Conservation (phyloP, 2,329 filamentous ascomycete genomes). For the Ceratocystis cubensis region DNA sequence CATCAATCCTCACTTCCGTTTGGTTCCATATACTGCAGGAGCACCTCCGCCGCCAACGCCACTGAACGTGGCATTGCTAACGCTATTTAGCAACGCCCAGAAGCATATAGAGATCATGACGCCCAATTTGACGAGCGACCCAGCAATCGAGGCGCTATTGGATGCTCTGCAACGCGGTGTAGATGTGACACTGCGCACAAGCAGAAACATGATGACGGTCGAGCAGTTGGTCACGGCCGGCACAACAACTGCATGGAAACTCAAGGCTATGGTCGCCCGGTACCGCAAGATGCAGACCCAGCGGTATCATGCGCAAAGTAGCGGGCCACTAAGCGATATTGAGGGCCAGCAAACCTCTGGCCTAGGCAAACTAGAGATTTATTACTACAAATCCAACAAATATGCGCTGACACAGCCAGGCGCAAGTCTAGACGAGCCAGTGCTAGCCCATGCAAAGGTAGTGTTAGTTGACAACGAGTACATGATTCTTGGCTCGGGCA, state of each 20-base stretch:
- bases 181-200: slow-evolving; percentile 54
- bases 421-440: slow-evolving; percentile 41
- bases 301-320: slow-evolving; percentile 6
- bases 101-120: slow-evolving; percentile 56
- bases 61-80: slow-evolving; percentile 52
- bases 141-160: slow-evolving; percentile 50
- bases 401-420: slow-evolving; percentile 22
- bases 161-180: slow-evolving; percentile 53
- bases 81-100: slow-evolving; percentile 46
- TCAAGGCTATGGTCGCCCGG: slow-evolving; percentile 45
- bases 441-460: slow-evolving; percentile 67
- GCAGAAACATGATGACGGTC: slow-evolving; percentile 57
- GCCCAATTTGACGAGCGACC: slow-evolving; percentile 60
- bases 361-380: slow-evolving; percentile 42
- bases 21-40: slow-evolving; percentile 42
- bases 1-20: slow-evolving; percentile 50
- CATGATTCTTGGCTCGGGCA: slow-evolving; percentile 63
- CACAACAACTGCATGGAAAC: slow-evolving; percentile 55
- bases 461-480: slow-evolving; percentile 57
- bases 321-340: slow-evolving; percentile 22
- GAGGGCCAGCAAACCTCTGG: slow-evolving; percentile 33
- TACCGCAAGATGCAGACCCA: slow-evolving; percentile 32
- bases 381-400: slow-evolving; percentile 41
- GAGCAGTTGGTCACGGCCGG: slow-evolving; percentile 73
- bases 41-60: slow-evolving; percentile 48